A percentile compares a stretch with the other conserved stretches of the same genome.
phyloP scores from a whole-genome alignment of 345 rosid genomes.

The Syzygium jambos region DNA sequence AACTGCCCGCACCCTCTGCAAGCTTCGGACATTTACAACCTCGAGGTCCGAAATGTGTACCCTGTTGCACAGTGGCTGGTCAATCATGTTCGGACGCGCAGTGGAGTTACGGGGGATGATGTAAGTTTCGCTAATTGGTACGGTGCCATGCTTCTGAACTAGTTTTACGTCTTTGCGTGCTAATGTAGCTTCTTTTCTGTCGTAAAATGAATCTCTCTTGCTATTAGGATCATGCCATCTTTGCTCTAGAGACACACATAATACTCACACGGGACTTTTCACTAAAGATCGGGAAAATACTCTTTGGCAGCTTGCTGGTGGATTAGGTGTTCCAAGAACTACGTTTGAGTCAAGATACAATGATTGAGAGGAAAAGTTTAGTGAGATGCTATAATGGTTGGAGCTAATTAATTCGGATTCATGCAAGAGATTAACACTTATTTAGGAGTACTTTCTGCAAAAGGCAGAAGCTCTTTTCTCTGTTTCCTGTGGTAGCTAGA shows the following conservation, averaged over 20 bases:
- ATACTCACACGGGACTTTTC: not conserved
- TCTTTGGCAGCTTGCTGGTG: conserved; percentile 11
- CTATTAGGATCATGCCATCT: not conserved
- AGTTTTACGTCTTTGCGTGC: not conserved
- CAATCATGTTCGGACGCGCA: not conserved
- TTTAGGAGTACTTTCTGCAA: not conserved
- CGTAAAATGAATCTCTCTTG: not conserved
- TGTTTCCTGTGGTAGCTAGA: not conserved
- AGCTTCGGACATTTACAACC: not conserved
- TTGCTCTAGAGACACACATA: not conserved
- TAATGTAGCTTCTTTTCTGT: not conserved
- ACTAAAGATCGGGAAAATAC: not conserved
- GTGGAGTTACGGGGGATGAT: not conserved
- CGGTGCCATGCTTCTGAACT: not conserved
- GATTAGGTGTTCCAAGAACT: conserved; percentile 13
- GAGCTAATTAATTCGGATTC: not conserved
- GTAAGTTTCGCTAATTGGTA: not conserved
- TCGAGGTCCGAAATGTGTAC: not conserved
- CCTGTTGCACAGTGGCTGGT: not conserved
- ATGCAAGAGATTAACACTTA: not conserved
- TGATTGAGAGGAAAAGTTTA: conserved; percentile 28
- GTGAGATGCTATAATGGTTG: not conserved
- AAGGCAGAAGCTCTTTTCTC: not conserved
- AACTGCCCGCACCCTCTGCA: not conserved
- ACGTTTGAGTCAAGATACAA: conserved; percentile 21